Conservation (phyloP, 495 filamentous ascomycete genomes). For the Penicillium odoratum region DNA sequence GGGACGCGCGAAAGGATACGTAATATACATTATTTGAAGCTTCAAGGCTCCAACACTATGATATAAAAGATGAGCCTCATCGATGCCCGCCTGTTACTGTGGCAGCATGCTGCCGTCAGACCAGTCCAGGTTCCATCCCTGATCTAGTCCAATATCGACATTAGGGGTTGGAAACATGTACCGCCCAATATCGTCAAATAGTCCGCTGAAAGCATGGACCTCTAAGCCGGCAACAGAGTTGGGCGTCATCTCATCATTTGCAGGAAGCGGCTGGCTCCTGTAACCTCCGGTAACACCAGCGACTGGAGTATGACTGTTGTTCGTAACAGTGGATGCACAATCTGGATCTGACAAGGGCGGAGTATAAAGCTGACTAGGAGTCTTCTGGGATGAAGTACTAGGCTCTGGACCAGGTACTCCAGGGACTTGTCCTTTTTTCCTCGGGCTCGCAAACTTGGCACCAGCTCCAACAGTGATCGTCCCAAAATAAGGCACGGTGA, state of each 20-base stretch:
- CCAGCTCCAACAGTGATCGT: conserved; percentile 36
- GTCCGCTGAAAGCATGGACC: conserved; percentile 19
- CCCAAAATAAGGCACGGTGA: conserved; percentile 51
- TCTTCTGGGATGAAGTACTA: conserved; percentile 4
- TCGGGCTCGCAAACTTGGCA: conserved; percentile 23
- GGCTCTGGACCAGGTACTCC: neutral
- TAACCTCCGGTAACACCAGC: conserved; percentile 10
- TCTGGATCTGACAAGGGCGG: conserved; percentile 27
- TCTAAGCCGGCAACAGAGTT: conserved; percentile 20
- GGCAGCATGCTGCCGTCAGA: conserved; percentile 8
- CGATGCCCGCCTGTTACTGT: neutral
- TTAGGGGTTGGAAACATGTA: conserved; percentile 28
- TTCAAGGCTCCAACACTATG: no score
- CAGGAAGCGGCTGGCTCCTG: neutral
- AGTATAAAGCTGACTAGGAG: conserved; percentile 25
- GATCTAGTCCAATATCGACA: conserved; percentile 38
- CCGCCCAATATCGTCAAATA: conserved; percentile 27
- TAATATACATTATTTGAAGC: no score
- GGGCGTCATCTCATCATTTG: neutral
- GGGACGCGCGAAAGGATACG: no score
- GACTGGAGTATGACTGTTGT: neutral
- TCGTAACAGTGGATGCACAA: conserved; percentile 3
- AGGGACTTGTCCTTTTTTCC: conserved; percentile 8
- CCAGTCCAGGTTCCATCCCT: conserved; percentile 45
- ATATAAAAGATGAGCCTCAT: no score